Evolutionary conservation across 306 rosid species (phyloP).

Genomic region (Ormosia emarginata): DNA sequence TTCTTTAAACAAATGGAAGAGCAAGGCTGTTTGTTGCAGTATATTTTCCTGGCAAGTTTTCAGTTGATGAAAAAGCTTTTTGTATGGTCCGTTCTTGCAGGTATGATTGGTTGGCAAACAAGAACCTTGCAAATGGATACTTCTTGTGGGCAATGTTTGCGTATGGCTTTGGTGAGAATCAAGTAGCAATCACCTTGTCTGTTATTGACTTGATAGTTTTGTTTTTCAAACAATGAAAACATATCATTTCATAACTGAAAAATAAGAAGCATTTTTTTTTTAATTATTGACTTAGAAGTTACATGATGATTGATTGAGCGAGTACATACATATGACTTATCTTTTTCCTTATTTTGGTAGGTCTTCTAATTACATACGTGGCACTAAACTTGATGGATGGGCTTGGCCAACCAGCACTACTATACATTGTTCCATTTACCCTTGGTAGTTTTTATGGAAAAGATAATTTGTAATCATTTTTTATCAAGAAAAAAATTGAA

Average conservation of each 20-base stretch:
- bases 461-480: not conserved
- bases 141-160: slow-evolving; percentile 95
- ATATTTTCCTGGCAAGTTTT: not conserved
- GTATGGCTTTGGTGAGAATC: slow-evolving; percentile 82
- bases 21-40: not conserved
- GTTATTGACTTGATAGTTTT: not conserved
- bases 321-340: not conserved
- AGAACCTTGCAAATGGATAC: slow-evolving; percentile 70
- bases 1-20: slow-evolving; percentile 11
- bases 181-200: slow-evolving; percentile 3
- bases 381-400: slow-evolving; percentile 98
- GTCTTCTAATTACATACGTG: slow-evolving; percentile 86
- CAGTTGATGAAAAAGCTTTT: not conserved
- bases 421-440: slow-evolving; percentile 91
- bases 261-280: not conserved
- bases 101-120: slow-evolving; percentile 90
- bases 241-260: not conserved
- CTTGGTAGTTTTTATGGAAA: slow-evolving; percentile 53
- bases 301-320: not conserved
- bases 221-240: not conserved
- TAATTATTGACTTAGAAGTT: not conserved
- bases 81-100: slow-evolving; percentile 33
- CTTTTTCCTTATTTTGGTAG: slow-evolving; percentile 33
- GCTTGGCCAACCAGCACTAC: slow-evolving; percentile 96
- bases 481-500: not conserved